phyloP scores from a whole-genome alignment of 2,329 filamentous ascomycete genomes.

The Ophiostoma australiae region DNA sequence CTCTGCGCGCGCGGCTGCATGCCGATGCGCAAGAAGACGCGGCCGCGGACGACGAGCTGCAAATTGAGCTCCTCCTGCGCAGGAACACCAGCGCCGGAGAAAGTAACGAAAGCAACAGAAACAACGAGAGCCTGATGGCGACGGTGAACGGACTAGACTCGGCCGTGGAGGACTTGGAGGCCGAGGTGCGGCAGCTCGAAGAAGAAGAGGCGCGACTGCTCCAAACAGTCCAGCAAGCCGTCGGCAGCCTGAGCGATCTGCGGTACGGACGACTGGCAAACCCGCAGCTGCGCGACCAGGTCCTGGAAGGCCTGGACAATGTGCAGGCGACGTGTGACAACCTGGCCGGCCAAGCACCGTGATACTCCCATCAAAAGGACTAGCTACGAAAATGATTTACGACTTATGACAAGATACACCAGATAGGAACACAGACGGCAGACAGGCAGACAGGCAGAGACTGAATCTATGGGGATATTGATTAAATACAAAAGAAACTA shows the following conservation, averaged over 20 bases:
- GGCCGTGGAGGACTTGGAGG: conserved; percentile 64
- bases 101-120: background rate
- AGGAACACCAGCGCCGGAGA: no score
- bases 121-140: background rate
- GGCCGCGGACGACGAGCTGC: conserved; percentile 60
- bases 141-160: conserved; percentile 34
- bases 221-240: conserved; percentile 57
- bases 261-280: conserved; percentile 73
- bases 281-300: conserved; percentile 57
- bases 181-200: conserved; percentile 61
- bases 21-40: conserved; percentile 48
- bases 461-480: background rate
- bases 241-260: conserved; percentile 74
- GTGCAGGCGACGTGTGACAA: conserved; percentile 59
- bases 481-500: conserved; percentile 9
- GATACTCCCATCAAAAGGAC: background rate
- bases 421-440: background rate
- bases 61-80: conserved; percentile 54
- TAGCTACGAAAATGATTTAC: background rate
- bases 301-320: conserved; percentile 60
- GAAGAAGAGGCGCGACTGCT: conserved; percentile 61
- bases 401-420: conserved; percentile 10
- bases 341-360: background rate
- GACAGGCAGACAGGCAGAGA: background rate
- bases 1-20: conserved; percentile 49